These are phyloP conservation scores for Adansonia madagascariensis DNA, from an alignment of 441 rosid genomes.

Conservation along the genomic window DNA sequence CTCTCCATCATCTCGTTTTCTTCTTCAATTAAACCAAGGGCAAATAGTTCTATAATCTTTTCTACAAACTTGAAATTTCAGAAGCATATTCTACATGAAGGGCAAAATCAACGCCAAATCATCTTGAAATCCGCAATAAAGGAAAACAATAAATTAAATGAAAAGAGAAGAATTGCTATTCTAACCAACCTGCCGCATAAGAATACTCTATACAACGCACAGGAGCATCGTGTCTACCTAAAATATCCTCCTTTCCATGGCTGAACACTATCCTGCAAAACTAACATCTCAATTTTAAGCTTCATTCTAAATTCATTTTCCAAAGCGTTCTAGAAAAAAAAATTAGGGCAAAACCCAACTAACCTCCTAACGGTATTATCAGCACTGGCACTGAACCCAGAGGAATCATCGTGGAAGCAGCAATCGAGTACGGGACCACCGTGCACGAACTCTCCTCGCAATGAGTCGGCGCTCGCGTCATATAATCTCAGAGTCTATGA, in stretches of 20 bases:
- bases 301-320: constrained; percentile 12
- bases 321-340: constrained; percentile 12
- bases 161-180: constrained; percentile 13
- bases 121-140: constrained; percentile 3
- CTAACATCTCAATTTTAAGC: constrained; percentile 22
- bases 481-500: constrained; percentile 74
- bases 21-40: neutral
- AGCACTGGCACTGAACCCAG: constrained; percentile 87
- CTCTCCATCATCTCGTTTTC: neutral
- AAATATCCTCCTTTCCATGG: constrained; percentile 80
- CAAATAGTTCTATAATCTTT: neutral
- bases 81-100: neutral
- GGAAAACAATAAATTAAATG: neutral
- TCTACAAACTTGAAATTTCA: neutral
- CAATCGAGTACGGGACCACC: constrained; percentile 93
- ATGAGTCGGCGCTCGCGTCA: constrained; percentile 73
- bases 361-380: constrained; percentile 81
- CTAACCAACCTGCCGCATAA: constrained; percentile 78
- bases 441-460: constrained; percentile 90
- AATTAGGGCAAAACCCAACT: constrained; percentile 21
- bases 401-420: constrained; percentile 98
- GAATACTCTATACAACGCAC: constrained; percentile 96
- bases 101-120: constrained; percentile 9
- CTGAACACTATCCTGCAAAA: constrained; percentile 79
- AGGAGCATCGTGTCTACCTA: constrained; percentile 89